Evolutionary conservation across 257 asterid species (phyloP).

Genomic region (Marsdenia floribunda): DNA sequence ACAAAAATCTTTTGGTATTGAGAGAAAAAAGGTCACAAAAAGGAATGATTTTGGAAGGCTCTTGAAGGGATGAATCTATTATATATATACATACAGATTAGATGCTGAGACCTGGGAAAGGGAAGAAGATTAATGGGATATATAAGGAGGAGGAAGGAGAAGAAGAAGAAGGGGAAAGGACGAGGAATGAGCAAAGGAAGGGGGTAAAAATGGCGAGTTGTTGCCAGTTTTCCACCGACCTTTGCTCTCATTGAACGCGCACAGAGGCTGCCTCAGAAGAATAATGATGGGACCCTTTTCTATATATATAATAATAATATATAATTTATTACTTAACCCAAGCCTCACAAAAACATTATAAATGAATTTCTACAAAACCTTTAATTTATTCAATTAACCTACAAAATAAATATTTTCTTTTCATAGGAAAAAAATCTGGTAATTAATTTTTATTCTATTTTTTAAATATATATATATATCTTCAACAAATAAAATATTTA

Average conservation of each 20-base stretch:
- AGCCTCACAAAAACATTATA: too few species aligned
- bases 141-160: not conserved
- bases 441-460: too few species aligned
- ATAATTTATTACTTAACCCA: too few species aligned
- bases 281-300: not conserved
- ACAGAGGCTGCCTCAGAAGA: not conserved
- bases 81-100: not conserved
- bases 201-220: constrained; percentile 7
- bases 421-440: too few species aligned
- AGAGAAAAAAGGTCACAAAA: not conserved
- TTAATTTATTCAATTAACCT: too few species aligned
- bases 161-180: not conserved
- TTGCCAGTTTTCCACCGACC: constrained; percentile 6
- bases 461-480: too few species aligned
- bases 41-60: not conserved
- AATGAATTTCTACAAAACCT: too few species aligned
- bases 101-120: not conserved
- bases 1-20: not conserved
- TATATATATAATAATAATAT: too few species aligned
- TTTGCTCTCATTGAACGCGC: constrained; percentile 13
- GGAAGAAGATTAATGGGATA: not conserved
- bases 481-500: too few species aligned
- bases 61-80: not conserved
- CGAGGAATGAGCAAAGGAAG: not conserved
- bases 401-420: too few species aligned